Base-by-base conservation (phyloP, 805 yeast genomes). In the Spathaspora gorwiae region DNA sequence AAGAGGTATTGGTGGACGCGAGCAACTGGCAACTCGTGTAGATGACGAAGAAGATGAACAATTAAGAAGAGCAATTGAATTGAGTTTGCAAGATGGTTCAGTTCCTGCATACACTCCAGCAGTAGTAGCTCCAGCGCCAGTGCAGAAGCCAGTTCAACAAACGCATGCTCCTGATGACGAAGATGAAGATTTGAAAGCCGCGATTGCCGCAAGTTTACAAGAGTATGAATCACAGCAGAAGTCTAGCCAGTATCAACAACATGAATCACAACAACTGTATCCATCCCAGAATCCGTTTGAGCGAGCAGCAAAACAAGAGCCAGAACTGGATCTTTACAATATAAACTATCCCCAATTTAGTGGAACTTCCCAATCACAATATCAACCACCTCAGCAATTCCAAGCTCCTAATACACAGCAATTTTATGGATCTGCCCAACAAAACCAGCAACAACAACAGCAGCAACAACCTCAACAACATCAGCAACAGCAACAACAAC, bases 131-230 rank as follows among this genome's bases (percentile, higher is more conserved):
- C 30, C 39, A n/a, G 48, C 54, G 10, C 48, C 54, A 8, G 10
- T 9, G 8, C 37, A n/a, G 13, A 24, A 14, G 30, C 59, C 65
- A 26, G 47, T 66, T 10, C 57, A 70, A 10, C 57, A 72, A 12
- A 59, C 54, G 6, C 40, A 53, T 5, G 41, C 40, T 44, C 48
- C 50, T 9, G 68, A 62, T 12, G 87, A 80, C 2, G 96, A 90
- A 57, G 76, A 71, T 38, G 92, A 84, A 34, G 96, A 89, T 33
- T 78, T 92, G 81, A 87, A 82, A 60, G 95, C 94, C 0, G 99
- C 98, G 0, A 92, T 94, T 47, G 96, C 86, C 12, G 96, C 96
- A 0, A 88, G 96, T 62, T 72, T 94, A 49, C 75, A 75, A 43
- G 97, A 90, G 47, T 73, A 85, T 59, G 79, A 84, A 51, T 55